These are phyloP conservation scores for Fusarium devonianum DNA, from an alignment of 2,329 filamentous ascomycete species.

Conservation along the genomic window DNA sequence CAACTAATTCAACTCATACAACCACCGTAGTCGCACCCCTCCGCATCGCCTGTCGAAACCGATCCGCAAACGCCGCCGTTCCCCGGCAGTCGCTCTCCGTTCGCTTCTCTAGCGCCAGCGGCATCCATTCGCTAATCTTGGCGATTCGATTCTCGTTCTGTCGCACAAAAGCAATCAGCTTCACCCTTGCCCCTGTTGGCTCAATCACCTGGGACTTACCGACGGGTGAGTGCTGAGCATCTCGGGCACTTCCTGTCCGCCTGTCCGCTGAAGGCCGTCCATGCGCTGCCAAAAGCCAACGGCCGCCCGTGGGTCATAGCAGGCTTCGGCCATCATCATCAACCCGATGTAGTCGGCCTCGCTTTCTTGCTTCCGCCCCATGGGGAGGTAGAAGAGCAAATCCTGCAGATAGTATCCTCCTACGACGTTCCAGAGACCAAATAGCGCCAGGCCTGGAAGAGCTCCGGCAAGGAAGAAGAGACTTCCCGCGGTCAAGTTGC, in stretches of 20 bases:
- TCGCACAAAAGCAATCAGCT: slow-evolving; percentile 3
- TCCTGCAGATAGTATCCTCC: slow-evolving; percentile 60
- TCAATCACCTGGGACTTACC: slow-evolving; percentile 52
- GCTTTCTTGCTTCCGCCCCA: slow-evolving; percentile 73
- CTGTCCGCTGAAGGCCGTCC: slow-evolving; percentile 56
- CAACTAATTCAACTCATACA: slow-evolving; percentile 11
- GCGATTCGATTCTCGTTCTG: slow-evolving; percentile 68
- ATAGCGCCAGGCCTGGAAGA: slow-evolving; percentile 50
- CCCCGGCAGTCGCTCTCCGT: slow-evolving; percentile 61
- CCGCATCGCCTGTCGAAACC: slow-evolving; percentile 58
- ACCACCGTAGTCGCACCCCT: slow-evolving; percentile 39
- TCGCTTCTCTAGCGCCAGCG: slow-evolving; percentile 62
- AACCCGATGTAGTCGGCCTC: slow-evolving; percentile 84
- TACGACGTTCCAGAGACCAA: slow-evolving; percentile 52
- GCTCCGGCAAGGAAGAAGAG: slow-evolving; percentile 57
- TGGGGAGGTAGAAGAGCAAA: slow-evolving; percentile 71
- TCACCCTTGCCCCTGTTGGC: neutral
- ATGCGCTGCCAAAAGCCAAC: slow-evolving; percentile 72
- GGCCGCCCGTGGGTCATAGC: slow-evolving; percentile 74
- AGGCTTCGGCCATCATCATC: slow-evolving; percentile 83
- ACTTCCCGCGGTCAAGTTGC: slow-evolving; percentile 59
- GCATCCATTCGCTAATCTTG: slow-evolving; percentile 70
- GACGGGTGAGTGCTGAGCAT: slow-evolving; percentile 81
- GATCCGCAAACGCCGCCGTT: slow-evolving; percentile 59
- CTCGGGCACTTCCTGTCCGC: slow-evolving; percentile 65